These are phyloP conservation scores for Mycosphaerella sp. DNA, from an alignment of 2,329 filamentous ascomycete genomes.

Conservation along the genomic window DNA sequence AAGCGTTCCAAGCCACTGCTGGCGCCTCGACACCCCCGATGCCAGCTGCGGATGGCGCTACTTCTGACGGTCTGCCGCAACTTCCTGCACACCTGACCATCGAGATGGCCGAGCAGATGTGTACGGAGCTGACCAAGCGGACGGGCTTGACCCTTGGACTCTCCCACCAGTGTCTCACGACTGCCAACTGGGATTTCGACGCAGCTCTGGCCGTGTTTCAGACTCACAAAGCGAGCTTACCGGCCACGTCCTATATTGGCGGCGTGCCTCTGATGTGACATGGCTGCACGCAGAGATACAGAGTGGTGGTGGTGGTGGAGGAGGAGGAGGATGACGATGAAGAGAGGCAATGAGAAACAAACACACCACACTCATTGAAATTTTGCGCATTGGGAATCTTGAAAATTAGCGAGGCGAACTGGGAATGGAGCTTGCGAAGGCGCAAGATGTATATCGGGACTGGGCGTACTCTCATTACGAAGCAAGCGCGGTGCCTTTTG, in stretches of 20 bases:
- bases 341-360: neutral
- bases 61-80: slow-evolving; percentile 17
- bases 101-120: slow-evolving; percentile 50
- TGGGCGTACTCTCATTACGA: no score
- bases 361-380: neutral
- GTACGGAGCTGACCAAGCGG: slow-evolving; percentile 63
- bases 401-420: slow-evolving; percentile 2
- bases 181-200: slow-evolving; percentile 74
- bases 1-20: slow-evolving; percentile 44
- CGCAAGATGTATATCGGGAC: neutral
- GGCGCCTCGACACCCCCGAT: slow-evolving; percentile 28
- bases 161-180: slow-evolving; percentile 71
- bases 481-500: no score
- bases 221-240: slow-evolving; percentile 56
- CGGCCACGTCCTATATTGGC: slow-evolving; percentile 38
- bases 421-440: neutral
- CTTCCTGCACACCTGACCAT: slow-evolving; percentile 28
- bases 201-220: slow-evolving; percentile 69
- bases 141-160: slow-evolving; percentile 77
- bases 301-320: no score
- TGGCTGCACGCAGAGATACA: no score
- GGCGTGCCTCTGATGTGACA: slow-evolving; percentile 14
- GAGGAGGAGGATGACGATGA: neutral
- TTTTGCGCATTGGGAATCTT: neutral
- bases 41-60: slow-evolving; percentile 14